Evolutionary conservation across 2,329 filamentous ascomycete genomes (phyloP).

Genomic region (Exophiala spinifera): DNA sequence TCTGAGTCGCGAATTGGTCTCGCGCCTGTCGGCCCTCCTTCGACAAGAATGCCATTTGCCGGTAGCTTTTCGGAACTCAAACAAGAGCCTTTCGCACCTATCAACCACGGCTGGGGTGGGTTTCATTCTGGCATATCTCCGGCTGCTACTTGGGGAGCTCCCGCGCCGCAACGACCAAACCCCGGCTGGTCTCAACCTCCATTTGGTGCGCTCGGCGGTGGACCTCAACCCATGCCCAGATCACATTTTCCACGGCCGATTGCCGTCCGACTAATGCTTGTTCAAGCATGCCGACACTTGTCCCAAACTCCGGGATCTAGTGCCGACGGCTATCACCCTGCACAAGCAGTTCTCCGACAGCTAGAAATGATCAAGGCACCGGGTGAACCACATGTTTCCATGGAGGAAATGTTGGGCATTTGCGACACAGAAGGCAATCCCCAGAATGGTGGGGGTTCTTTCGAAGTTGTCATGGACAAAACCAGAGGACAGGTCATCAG

Average conservation of each 20-base stretch:
- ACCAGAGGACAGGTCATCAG: conserved; percentile 40
- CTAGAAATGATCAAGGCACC: conserved; percentile 63
- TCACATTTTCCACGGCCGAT: conserved; percentile 63
- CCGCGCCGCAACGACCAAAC: conserved; percentile 14
- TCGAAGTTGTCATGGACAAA: conserved; percentile 63
- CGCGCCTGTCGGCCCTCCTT: conserved; percentile 49
- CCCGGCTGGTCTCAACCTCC: conserved; percentile 41
- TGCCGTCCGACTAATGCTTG: conserved; percentile 69
- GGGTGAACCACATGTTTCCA: conserved; percentile 55
- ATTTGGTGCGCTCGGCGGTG: conserved; percentile 49
- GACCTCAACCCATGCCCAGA: conserved; percentile 37
- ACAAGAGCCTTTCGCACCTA: conserved; percentile 25
- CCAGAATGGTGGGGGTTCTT: conserved; percentile 86
- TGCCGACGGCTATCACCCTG: conserved; percentile 65
- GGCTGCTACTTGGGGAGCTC: conserved; percentile 21
- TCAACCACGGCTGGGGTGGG: conserved; percentile 23
- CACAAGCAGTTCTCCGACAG: conserved; percentile 61
- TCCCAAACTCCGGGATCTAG: conserved; percentile 40
- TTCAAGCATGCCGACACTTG: conserved; percentile 71
- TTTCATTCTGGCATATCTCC: conserved; percentile 23
- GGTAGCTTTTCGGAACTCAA: conserved; percentile 26
- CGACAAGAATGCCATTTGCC: conserved; percentile 44
- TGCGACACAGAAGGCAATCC: conserved; percentile 86
- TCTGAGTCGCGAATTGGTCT: conserved; percentile 39
- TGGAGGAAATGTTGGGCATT: conserved; percentile 72